Percentiles rank a stretch among this genome's conserved stretches.
These are phyloP conservation scores for Entamoeba histolytica DNA, from an alignment of 208 protist species.

Conservation along the genomic window DNA sequence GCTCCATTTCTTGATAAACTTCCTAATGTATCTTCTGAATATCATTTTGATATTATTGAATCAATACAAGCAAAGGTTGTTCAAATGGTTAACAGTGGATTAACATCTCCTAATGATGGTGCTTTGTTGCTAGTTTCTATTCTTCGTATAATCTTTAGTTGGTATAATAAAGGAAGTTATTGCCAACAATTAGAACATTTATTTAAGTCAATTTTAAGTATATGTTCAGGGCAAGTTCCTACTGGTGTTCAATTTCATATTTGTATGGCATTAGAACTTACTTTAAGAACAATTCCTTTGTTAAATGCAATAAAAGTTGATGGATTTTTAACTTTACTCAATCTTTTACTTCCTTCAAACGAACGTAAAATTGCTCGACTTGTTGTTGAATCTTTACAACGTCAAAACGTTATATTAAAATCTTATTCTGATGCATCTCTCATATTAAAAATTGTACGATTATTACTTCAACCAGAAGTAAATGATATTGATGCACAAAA, in stretches of 20 bases:
- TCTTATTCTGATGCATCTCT: not conserved
- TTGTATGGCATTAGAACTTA: not conserved
- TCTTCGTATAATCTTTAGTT: not conserved
- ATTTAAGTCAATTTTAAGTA: not conserved
- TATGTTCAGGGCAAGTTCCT: not conserved
- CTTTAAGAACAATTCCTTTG: not conserved
- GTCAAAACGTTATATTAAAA: not conserved
- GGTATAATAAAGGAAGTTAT: not conserved
- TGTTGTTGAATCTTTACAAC: not conserved
- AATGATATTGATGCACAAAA: not conserved
- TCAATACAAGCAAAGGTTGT: not conserved
- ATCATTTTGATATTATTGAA: not conserved
- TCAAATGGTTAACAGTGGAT: not conserved
- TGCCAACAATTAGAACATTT: not conserved
- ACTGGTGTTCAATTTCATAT: not conserved
- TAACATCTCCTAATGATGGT: not conserved
- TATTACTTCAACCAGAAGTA: not conserved
- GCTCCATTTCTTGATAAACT: not conserved
- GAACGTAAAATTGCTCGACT: not conserved
- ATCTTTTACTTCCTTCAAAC: not conserved
- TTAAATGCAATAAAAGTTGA: not conserved
- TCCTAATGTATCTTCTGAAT: not conserved
- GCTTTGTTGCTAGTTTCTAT: not conserved
- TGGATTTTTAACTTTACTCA: not conserved
- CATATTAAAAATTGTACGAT: not conserved